Base-by-base conservation (phyloP, 2,329 filamentous ascomycete species). In the Thelonectria olida region DNA sequence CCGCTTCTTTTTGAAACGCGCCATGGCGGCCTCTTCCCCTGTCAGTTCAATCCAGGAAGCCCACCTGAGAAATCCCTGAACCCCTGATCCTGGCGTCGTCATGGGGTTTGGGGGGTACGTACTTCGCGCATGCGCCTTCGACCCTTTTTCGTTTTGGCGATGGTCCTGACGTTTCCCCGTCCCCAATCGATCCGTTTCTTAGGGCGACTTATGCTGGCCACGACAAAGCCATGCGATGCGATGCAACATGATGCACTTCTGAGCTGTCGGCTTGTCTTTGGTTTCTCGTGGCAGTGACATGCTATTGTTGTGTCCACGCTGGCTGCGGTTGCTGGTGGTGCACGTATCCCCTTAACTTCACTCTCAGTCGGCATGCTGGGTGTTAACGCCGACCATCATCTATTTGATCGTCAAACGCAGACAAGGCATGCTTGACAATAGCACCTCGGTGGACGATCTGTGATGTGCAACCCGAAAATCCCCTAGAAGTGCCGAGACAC, bases 1-100 rank as follows among this genome's bases (percentile, higher is more conserved):
- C 19, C 39, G 52, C 41, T 41, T 55, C 52, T 28, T 51, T 56
- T 31, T 61, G 58, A 61, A 61, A 61, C 58, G 39, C 58, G 58
- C 58, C 58, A 61, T 12, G 58, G 58, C 52, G 52, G 52, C 52
- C 52, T 54, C 52, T 15, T 17, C 22, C 57, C 57, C 58, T 61
- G 42, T n/a, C 23, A 22, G 22, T 55, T 47, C 58, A 34, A 25
- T 31, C 9, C 28, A 31, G 28, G 9, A 7, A 47, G 39, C 15
- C 52, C 58, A 56, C 52, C 49, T 47, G 34, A 34, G 9, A 34
- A 51, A 38, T 39, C 44, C 58, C 22, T 61, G 39, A 17, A 20
- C 41, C 39, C 39, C 48, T 31, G 27, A n/a, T 51, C 55, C 23
- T 36, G 55, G 19, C 42, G 8, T 25, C 42, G 22, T 22, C 36